A percentile compares a stretch with the other conserved stretches of the same genome.
Conservation (phyloP, 768 basidiomycete species). For the Tricholoma sp. region DNA sequence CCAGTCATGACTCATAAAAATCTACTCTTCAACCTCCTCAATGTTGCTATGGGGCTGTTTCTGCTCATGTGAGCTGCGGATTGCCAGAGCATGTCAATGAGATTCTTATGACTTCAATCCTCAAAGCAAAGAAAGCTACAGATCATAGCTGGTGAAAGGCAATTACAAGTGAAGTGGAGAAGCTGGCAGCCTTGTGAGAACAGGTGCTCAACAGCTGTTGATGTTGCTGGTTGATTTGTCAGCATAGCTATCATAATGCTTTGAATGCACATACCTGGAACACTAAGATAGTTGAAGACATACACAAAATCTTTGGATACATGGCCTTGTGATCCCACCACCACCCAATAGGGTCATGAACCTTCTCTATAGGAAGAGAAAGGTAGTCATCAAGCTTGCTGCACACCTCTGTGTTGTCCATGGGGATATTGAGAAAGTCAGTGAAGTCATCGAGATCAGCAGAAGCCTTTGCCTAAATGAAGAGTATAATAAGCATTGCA, state of each 20-base stretch:
- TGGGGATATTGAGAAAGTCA: not conserved
- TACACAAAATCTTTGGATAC: not conserved
- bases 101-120: not conserved
- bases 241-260: not conserved
- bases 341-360: not conserved
- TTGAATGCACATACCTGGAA: not conserved
- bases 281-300: not conserved
- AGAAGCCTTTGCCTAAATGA: not conserved
- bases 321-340: not conserved
- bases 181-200: not conserved
- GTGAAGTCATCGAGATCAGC: not conserved
- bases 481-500: not conserved
- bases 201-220: not conserved
- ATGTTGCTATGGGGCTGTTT: not conserved
- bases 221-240: not conserved
- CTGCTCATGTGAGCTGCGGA: not conserved
- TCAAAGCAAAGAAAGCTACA: not conserved
- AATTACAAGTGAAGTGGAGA: not conserved
- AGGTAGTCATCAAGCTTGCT: not conserved
- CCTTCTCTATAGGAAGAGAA: not conserved
- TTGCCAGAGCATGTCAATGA: not conserved
- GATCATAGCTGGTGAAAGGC: not conserved
- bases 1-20: not conserved
- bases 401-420: not conserved
- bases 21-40: not conserved